A percentile compares a stretch with the other conserved stretches of the same genome.
phyloP scores from a whole-genome alignment of 768 basidiomycete genomes.

The Lyophyllum atratum region DNA sequence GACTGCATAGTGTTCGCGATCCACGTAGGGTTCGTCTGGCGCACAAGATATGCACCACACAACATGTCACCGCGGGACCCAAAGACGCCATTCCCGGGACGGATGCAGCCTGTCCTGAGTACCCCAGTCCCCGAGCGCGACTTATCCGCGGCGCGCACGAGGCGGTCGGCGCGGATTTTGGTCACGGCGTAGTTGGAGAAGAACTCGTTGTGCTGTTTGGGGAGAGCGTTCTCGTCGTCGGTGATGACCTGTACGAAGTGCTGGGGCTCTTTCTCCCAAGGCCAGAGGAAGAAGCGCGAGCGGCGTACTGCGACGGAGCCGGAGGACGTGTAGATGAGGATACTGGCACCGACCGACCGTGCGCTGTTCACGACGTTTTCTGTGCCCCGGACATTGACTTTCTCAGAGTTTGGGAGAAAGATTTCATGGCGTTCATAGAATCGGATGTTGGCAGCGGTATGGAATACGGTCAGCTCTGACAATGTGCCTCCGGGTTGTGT shows the following conservation, averaged over 20 bases:
- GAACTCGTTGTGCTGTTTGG: constrained; percentile 58
- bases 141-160: constrained; percentile 40
- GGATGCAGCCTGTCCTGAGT: constrained; percentile 70
- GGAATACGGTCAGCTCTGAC: constrained; percentile 64
- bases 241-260: constrained; percentile 63
- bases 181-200: constrained; percentile 81
- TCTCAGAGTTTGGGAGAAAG: constrained; percentile 54
- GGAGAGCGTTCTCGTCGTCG: constrained; percentile 57
- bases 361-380: constrained; percentile 65
- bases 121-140: constrained; percentile 27
- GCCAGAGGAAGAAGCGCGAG: constrained; percentile 69
- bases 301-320: constrained; percentile 62
- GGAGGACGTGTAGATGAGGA: constrained; percentile 74
- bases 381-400: constrained; percentile 69
- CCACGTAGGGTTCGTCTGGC: constrained; percentile 67
- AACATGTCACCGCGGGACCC: constrained; percentile 76
- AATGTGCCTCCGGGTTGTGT: constrained; percentile 20
- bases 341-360: constrained; percentile 51
- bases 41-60: constrained; percentile 62
- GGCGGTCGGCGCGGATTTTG: constrained; percentile 58
- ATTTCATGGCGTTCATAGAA: constrained; percentile 66
- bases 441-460: constrained; percentile 77
- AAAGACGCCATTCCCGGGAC: constrained; percentile 79
- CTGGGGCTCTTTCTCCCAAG: constrained; percentile 66
- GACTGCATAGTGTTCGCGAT: constrained; percentile 56